phyloP scores from a whole-genome alignment of 2,329 filamentous ascomycete genomes.

The Diplodia sapinea region DNA sequence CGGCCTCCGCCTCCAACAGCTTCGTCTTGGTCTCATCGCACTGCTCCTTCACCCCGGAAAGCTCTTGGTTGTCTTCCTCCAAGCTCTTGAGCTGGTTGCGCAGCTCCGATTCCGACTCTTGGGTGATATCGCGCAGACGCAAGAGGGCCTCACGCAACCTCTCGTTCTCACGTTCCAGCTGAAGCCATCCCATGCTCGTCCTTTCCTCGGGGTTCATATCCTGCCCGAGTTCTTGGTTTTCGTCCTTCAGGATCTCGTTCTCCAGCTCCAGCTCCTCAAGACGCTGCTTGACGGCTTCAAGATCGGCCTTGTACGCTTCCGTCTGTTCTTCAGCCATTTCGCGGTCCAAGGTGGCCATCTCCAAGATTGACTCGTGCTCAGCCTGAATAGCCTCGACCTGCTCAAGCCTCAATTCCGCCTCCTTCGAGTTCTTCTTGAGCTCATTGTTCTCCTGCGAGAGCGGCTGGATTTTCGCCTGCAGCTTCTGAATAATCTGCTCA shows the following conservation, averaged over 20 bases:
- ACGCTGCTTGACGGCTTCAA: slow-evolving; percentile 76
- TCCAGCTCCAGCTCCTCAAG: slow-evolving; percentile 87
- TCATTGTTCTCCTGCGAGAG: slow-evolving; percentile 80
- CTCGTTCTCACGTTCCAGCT: slow-evolving; percentile 90
- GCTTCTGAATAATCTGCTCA: slow-evolving; percentile 84
- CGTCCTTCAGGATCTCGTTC: slow-evolving; percentile 82
- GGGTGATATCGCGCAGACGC: slow-evolving; percentile 82
- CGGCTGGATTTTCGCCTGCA: slow-evolving; percentile 86
- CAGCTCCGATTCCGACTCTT: slow-evolving; percentile 81
- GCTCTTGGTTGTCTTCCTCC: slow-evolving; percentile 50
- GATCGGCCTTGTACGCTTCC: slow-evolving; percentile 79
- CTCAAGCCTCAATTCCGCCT: slow-evolving; percentile 72
- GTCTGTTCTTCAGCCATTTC: slow-evolving; percentile 96
- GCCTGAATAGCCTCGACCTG: slow-evolving; percentile 75
- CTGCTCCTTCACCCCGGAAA: slow-evolving; percentile 58
- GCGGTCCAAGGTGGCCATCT: slow-evolving; percentile 85
- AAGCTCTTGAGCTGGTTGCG: slow-evolving; percentile 62
- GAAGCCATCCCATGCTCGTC: slow-evolving; percentile 84
- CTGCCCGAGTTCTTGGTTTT: slow-evolving; percentile 81
- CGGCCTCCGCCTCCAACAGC: slow-evolving; percentile 72
- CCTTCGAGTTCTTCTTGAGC: slow-evolving; percentile 77
- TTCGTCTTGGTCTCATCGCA: slow-evolving; percentile 74
- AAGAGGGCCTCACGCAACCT: slow-evolving; percentile 84
- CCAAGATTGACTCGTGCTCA: slow-evolving; percentile 83
- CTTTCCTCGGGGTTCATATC: slow-evolving; percentile 89